Percentiles rank a stretch among this genome's conserved stretches.
phyloP scores from a whole-genome alignment of 2,329 filamentous ascomycete species.

The Aureobasidium sp. region DNA sequence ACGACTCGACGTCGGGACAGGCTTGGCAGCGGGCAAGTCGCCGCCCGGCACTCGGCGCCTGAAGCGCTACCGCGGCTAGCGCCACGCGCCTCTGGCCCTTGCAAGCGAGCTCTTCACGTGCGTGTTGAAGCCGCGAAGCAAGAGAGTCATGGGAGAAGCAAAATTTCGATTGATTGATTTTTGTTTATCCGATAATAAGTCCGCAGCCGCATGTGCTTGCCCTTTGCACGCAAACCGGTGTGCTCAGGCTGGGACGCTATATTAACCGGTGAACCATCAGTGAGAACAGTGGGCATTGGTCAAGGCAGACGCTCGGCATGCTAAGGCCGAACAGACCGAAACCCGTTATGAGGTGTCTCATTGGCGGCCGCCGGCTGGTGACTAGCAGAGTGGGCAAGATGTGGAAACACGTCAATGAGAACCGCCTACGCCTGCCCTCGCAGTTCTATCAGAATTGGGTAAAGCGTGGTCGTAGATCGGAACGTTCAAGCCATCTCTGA shows the following conservation, averaged over 20 bases:
- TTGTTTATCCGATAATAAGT: slow-evolving; percentile 1
- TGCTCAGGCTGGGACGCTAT: neutral
- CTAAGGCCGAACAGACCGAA: neutral
- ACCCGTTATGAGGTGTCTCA: neutral
- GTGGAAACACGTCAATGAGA: neutral
- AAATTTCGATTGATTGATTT: neutral
- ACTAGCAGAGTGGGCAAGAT: neutral
- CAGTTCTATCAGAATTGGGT: slow-evolving; percentile 3
- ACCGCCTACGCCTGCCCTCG: slow-evolving; percentile 6
- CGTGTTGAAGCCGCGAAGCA: neutral
- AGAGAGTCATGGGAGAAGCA: neutral
- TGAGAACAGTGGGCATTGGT: neutral
- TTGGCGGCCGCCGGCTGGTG: neutral
- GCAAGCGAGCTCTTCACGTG: neutral
- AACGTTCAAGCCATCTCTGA: neutral
- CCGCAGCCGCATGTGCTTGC: neutral
- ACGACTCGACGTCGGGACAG: slow-evolving; percentile 2
- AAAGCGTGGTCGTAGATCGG: neutral
- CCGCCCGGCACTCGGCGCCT: neutral
- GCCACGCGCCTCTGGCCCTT: neutral
- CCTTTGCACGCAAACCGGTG: neutral
- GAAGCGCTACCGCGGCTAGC: neutral
- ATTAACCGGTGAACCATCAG: slow-evolving; percentile 7
- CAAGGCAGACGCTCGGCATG: neutral
- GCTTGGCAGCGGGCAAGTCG: neutral